Evolutionary conservation across 2,329 filamentous ascomycete genomes (phyloP), one percentile per base, ranked within the genome.

Genomic region (Aspergillus latus): DNA sequence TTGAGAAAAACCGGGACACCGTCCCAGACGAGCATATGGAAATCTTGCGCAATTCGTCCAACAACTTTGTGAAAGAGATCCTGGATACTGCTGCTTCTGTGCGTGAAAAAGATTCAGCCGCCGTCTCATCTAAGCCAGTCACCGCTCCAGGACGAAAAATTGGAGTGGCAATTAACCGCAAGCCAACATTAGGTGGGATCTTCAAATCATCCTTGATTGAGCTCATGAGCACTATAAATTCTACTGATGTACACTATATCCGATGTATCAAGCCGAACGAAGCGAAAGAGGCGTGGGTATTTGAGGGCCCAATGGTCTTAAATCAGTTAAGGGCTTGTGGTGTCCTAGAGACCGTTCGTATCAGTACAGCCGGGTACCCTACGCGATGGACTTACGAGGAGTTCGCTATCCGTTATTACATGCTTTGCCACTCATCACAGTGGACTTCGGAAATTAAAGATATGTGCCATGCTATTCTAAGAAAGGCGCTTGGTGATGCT

Each of bases 201-300:
- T 99, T 99, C 87, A 96, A 96, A 72, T 96, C 92, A 2, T 97
- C 94, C 7, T 80, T 99, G 68, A 97, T 99, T 66, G 94, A 99
- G 76, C 84, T 99, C 50, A 99, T 99, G 93, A 83, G 86, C 72
- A 99, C 94, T 4, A 99, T 99, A 76, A 96, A 95, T 75, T 92
- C 90, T 64, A 99, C 94, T 2, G 94, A 99, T 72, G 94, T 97
- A 16, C 94, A 99, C 76, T 99, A 99, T 76, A 99, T 99, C 70
- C 88, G 94, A 65, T 99, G 94, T 74, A 97, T 99, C 77, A 99
- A 99, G 78, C 94, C 94, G 32, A 99, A 99, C 72, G 94, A 99
- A 76, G 90, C 86, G 49, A 99, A 99, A 76, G 90, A 90, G 68
- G 86, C 94, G 0, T 99, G 94, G 94, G 93, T 95, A 68, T 99